Percentiles rank a stretch among this genome's conserved stretches.
phyloP scores from a whole-genome alignment of 148 eudicot genomes.

The Spergularia bocconei region DNA sequence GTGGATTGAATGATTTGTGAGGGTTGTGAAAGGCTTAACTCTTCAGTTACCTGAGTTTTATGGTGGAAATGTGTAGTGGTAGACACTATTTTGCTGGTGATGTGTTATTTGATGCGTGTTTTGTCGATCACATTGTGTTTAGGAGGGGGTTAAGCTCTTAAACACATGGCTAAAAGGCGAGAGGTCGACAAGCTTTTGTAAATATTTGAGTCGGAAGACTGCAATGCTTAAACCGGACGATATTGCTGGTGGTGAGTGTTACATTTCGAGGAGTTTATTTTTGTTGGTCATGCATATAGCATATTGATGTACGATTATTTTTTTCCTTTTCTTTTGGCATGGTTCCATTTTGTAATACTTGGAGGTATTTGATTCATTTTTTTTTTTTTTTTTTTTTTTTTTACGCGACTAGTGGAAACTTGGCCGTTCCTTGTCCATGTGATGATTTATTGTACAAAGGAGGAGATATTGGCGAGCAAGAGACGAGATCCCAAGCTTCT shows the following conservation, averaged over 20 bases:
- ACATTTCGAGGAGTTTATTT: not conserved
- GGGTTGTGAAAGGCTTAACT: not conserved
- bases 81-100: not conserved
- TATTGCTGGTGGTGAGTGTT: slow-evolving; percentile 68
- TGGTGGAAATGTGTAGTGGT: not conserved
- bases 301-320: no score
- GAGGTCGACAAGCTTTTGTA: slow-evolving; percentile 60
- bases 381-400: slow-evolving; percentile 7
- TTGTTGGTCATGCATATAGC: not conserved
- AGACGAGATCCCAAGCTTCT: slow-evolving; percentile 62
- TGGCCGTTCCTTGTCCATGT: slow-evolving; percentile 84
- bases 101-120: not conserved
- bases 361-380: not conserved
- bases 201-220: slow-evolving; percentile 54
- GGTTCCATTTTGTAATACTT: not conserved
- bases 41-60: not conserved
- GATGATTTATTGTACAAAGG: slow-evolving; percentile 51
- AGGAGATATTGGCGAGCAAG: slow-evolving; percentile 82
- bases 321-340: not conserved
- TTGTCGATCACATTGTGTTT: slow-evolving; percentile 17
- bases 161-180: slow-evolving; percentile 87
- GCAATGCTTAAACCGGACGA: slow-evolving; percentile 55
- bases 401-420: slow-evolving; percentile 59
- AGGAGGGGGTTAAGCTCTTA: slow-evolving; percentile 90
- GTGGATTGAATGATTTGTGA: slow-evolving; percentile 1